These are phyloP conservation scores for Hyphopichia wangnamkhiaoensis DNA, from an alignment of 1,139 yeast species.

Conservation along the genomic window DNA sequence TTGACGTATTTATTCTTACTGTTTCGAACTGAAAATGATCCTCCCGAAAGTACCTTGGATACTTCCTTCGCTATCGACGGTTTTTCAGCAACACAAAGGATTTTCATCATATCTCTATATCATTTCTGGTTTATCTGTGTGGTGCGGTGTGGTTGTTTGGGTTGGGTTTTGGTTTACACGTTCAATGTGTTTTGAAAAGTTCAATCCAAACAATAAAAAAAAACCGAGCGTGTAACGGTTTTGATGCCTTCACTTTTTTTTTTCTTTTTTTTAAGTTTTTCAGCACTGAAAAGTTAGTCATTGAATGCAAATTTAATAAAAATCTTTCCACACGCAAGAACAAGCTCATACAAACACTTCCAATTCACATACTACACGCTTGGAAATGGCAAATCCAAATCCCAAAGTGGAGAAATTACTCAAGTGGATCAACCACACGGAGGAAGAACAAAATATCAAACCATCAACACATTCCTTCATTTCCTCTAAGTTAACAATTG, in stretches of 20 bases:
- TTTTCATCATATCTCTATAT: constrained; percentile 59
- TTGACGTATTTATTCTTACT: constrained; percentile 65
- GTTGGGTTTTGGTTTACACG: not conserved
- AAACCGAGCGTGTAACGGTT: not conserved
- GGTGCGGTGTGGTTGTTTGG: not conserved
- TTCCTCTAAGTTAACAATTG: constrained; percentile 32
- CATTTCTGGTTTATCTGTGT: too few relatives aligned
- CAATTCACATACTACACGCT: not conserved
- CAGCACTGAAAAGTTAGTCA: not conserved
- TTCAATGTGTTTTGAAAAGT: too few relatives aligned
- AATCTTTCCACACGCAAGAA: too few relatives aligned
- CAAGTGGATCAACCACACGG: constrained; percentile 27
- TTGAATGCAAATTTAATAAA: too few relatives aligned
- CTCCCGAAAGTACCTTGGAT: constrained; percentile 74
- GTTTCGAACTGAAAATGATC: constrained; percentile 48
- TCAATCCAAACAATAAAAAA: too few relatives aligned
- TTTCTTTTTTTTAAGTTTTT: too few relatives aligned
- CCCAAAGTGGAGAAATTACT: constrained; percentile 12
- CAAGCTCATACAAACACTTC: too few relatives aligned
- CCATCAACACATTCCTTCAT: constrained; percentile 27
- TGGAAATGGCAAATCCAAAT: constrained; percentile 8
- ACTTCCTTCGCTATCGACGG: constrained; percentile 93
- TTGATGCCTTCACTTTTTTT: not conserved
- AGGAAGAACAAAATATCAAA: constrained; percentile 17
- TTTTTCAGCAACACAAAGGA: constrained; percentile 96